Percentiles rank a stretch among this genome's conserved stretches.
These are phyloP conservation scores for Sporisorium exsertum DNA, from an alignment of 1,284 basidiomycete genomes.

Conservation along the genomic window DNA sequence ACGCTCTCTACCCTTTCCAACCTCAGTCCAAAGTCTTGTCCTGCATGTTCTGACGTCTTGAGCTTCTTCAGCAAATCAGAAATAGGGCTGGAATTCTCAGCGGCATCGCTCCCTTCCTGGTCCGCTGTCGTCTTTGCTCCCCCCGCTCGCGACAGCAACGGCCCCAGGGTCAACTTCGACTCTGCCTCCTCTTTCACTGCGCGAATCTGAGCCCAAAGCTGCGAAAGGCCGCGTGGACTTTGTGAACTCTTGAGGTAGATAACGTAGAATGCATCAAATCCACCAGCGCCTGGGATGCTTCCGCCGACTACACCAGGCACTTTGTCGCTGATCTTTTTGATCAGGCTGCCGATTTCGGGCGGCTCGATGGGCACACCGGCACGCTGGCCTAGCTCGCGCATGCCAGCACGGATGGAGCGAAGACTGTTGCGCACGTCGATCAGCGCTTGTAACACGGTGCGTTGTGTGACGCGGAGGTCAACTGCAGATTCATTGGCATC, in stretches of 20 bases:
- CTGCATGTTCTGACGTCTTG: slow-evolving; percentile 63
- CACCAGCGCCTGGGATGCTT: slow-evolving; percentile 96
- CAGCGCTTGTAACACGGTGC: slow-evolving; percentile 37
- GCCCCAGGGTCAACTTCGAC: slow-evolving; percentile 33
- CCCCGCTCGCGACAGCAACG: slow-evolving; percentile 39
- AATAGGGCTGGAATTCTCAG: slow-evolving; percentile 18
- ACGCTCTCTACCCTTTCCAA: slow-evolving; percentile 77
- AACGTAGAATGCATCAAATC: slow-evolving; percentile 96
- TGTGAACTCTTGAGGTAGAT: slow-evolving; percentile 70
- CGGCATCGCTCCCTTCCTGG: neutral
- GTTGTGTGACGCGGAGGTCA: slow-evolving; percentile 22
- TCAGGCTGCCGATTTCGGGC: slow-evolving; percentile 83
- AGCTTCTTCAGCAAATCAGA: slow-evolving; percentile 72
- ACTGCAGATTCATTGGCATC: slow-evolving; percentile 4
- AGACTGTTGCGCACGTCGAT: slow-evolving; percentile 62
- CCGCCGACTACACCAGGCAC: slow-evolving; percentile 89
- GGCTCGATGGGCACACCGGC: slow-evolving; percentile 92
- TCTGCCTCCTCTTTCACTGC: slow-evolving; percentile 39
- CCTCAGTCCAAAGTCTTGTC: slow-evolving; percentile 74
- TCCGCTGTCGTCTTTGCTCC: slow-evolving; percentile 23
- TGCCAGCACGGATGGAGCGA: slow-evolving; percentile 81
- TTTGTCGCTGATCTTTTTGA: slow-evolving; percentile 79
- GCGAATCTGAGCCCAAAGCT: slow-evolving; percentile 48
- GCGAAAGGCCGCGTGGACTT: slow-evolving; percentile 21
- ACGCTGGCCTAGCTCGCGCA: slow-evolving; percentile 86